These are phyloP conservation scores for Phytophthora megakarya DNA, from an alignment of 352 stramenopile genomes.

Conservation along the genomic window DNA sequence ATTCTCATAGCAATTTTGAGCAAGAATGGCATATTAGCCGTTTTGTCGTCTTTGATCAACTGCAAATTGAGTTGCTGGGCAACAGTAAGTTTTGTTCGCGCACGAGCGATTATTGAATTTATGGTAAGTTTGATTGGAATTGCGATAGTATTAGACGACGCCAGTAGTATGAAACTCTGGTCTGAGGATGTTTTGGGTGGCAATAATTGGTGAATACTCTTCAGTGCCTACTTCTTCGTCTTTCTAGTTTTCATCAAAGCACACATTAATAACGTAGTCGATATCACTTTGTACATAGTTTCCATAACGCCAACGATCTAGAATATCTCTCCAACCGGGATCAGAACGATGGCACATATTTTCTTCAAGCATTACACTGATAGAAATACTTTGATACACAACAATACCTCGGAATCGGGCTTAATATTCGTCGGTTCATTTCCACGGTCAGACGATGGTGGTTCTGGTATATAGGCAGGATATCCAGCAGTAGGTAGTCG, in stretches of 20 bases:
- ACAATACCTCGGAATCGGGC: no score
- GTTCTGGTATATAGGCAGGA: no score
- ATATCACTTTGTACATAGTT: neutral
- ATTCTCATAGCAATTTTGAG: neutral
- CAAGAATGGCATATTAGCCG: neutral
- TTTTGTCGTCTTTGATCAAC: neutral
- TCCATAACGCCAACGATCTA: neutral
- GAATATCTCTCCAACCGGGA: neutral
- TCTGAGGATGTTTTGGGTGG: neutral
- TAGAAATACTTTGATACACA: no score
- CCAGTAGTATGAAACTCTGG: neutral
- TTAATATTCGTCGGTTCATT: no score
- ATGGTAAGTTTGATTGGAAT: neutral
- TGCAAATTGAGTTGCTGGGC: neutral
- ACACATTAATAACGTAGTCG: neutral
- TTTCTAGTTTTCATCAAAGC: neutral
- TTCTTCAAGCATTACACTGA: neutral
- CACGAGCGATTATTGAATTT: no score
- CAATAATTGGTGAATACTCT: neutral
- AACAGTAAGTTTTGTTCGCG: no score
- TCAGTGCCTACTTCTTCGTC: neutral
- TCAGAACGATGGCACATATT: constrained; percentile 4
- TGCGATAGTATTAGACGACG: neutral
- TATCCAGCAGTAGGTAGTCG: no score
- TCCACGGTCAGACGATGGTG: no score